phyloP scores from a whole-genome alignment of 2,329 filamentous ascomycete genomes.

The Trichophyton simii region DNA sequence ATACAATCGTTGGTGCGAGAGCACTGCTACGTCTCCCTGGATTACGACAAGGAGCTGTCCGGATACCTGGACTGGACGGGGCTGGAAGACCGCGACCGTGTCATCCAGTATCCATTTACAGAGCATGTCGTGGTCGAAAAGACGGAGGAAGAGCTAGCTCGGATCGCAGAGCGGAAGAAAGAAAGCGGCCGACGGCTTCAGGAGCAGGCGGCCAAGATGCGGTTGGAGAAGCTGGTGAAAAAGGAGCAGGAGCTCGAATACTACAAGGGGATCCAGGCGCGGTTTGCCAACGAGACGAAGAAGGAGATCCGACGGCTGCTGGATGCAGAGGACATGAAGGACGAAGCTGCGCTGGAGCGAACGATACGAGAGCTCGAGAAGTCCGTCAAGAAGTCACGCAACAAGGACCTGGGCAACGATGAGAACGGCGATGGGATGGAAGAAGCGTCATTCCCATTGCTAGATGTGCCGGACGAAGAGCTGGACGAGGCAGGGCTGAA shows the following conservation, averaged over 20 bases:
- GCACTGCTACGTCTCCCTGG: slow-evolving; percentile 76
- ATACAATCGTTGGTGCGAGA: slow-evolving; percentile 76
- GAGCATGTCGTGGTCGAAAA: slow-evolving; percentile 86
- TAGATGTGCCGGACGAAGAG: slow-evolving; percentile 82
- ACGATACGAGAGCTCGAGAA: slow-evolving; percentile 82
- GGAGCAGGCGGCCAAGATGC: slow-evolving; percentile 95
- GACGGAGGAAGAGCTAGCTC: slow-evolving; percentile 81
- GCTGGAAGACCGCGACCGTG: slow-evolving; percentile 73
- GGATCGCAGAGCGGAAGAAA: slow-evolving; percentile 84
- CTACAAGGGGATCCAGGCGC: slow-evolving; percentile 68
- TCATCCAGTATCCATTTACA: slow-evolving; percentile 86
- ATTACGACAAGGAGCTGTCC: slow-evolving; percentile 68
- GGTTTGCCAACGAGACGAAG: slow-evolving; percentile 65
- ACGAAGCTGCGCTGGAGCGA: slow-evolving; percentile 74
- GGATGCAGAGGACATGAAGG: slow-evolving; percentile 82
- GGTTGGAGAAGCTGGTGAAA: slow-evolving; percentile 82
- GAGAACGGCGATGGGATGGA: slow-evolving; percentile 63
- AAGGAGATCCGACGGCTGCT: slow-evolving; percentile 80
- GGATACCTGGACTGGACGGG: slow-evolving; percentile 81
- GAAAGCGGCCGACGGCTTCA: slow-evolving; percentile 85
- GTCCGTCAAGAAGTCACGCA: slow-evolving; percentile 75
- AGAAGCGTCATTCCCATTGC: slow-evolving; percentile 71
- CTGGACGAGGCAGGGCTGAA: slow-evolving; percentile 85
- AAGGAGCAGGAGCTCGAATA: slow-evolving; percentile 95
- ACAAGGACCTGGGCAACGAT: slow-evolving; percentile 83